Percentiles rank a stretch among this genome's conserved stretches.
These are phyloP conservation scores for Dactylorhiza incarnata DNA, from an alignment of 106 monocot genomes.

Conservation along the genomic window DNA sequence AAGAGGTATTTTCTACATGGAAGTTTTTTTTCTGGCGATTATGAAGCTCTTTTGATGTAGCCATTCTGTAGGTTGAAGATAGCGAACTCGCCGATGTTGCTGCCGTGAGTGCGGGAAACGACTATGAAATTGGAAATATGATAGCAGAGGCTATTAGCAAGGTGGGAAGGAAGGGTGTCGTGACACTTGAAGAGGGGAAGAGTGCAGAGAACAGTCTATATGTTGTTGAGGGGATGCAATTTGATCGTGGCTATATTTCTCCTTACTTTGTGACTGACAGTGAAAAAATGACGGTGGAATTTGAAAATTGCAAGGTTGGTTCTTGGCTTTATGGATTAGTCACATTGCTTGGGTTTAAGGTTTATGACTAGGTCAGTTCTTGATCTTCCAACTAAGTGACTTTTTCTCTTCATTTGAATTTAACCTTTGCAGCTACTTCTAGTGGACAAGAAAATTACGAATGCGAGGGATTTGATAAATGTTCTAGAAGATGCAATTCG, in stretches of 20 bases:
- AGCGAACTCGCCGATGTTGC: slow-evolving; percentile 94
- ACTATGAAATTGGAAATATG: slow-evolving; percentile 88
- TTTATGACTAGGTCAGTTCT: background rate
- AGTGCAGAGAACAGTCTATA: no score
- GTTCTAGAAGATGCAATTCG: slow-evolving; percentile 85
- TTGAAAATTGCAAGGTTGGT: slow-evolving; percentile 89
- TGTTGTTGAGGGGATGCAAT: no score
- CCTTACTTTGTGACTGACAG: slow-evolving; percentile 96
- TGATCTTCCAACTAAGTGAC: no score
- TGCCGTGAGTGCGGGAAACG: slow-evolving; percentile 91
- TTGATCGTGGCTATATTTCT: no score
- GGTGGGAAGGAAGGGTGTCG: slow-evolving; percentile 89
- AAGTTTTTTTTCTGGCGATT: background rate
- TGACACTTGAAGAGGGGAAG: slow-evolving; percentile 94
- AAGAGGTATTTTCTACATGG: slow-evolving; percentile 30
- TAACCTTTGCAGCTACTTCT: slow-evolving; percentile 65
- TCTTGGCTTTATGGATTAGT: background rate
- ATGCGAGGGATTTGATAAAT: slow-evolving; percentile 80
- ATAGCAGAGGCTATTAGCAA: slow-evolving; percentile 97
- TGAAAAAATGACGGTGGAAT: slow-evolving; percentile 90
- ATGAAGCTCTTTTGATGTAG: background rate
- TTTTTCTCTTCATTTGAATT: background rate
- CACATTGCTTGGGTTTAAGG: background rate
- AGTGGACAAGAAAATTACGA: slow-evolving; percentile 94
- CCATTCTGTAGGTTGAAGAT: slow-evolving; percentile 68